Conservation (phyloP, 257 asterid species). For the Handroanthus guayacan region DNA sequence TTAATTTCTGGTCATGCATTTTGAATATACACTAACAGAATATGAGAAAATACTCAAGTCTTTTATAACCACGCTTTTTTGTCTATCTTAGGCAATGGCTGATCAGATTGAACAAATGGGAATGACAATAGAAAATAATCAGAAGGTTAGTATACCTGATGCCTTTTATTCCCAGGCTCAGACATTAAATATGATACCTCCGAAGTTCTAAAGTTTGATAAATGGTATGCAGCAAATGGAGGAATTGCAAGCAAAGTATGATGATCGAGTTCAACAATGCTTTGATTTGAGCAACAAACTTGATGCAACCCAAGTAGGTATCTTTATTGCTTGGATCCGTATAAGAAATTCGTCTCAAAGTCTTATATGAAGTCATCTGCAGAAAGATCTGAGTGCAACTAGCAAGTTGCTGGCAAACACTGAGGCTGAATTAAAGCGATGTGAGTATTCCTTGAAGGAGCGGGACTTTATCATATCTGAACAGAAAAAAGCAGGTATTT, state of each 20-base stretch:
- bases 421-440: conserved; percentile 61
- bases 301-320: conserved; percentile 67
- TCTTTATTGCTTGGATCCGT: conserved; percentile 5
- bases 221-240: conserved; percentile 58
- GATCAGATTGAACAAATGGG: conserved; percentile 92
- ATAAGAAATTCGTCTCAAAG: neutral
- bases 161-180: neutral
- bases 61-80: conserved; percentile 3
- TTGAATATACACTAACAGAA: neutral
- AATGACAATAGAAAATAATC: conserved; percentile 66
- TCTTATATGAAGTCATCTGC: conserved; percentile 49
- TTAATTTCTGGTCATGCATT: neutral
- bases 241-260: conserved; percentile 63
- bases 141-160: conserved; percentile 54
- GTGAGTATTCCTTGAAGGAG: conserved; percentile 73
- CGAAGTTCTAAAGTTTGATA: conserved; percentile 11
- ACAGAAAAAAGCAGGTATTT: conserved; percentile 84
- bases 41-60: neutral
- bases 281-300: conserved; percentile 64
- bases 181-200: neutral
- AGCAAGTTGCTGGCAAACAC: conserved; percentile 58
- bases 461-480: conserved; percentile 76
- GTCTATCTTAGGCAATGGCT: conserved; percentile 71
- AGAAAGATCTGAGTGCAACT: conserved; percentile 71
- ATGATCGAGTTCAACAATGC: conserved; percentile 66